Percentiles rank a stretch among this genome's conserved stretches.
Conservation (phyloP, 1,284 basidiomycete species). For the Ganoderma lucidum region DNA sequence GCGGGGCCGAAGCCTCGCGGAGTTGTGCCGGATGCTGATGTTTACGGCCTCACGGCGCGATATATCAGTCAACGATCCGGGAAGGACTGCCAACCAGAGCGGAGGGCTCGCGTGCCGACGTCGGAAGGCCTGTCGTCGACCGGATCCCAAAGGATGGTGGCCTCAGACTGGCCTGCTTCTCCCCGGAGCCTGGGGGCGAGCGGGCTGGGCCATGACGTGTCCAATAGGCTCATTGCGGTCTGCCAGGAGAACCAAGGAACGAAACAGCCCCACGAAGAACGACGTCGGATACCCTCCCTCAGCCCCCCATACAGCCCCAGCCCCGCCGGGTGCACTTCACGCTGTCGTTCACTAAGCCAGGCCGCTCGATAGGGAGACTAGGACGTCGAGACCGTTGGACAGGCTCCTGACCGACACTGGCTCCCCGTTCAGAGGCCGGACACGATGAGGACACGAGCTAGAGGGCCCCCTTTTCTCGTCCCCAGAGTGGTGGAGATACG, state of each 20-base stretch:
- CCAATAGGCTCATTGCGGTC: conserved; percentile 5
- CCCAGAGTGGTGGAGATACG: conserved; percentile 1
- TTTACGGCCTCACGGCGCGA: neutral
- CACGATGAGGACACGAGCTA: conserved; percentile 11
- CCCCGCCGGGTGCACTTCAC: conserved; percentile 12
- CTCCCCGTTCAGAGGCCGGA: neutral
- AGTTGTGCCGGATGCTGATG: conserved; percentile 25
- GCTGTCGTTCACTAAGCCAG: conserved; percentile 12
- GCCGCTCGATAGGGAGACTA: conserved; percentile 1
- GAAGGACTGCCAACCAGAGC: neutral
- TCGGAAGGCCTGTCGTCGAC: neutral
- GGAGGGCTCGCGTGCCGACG: neutral
- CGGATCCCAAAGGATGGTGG: neutral
- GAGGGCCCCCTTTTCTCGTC: neutral
- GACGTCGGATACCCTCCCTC: neutral
- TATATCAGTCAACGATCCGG: conserved; percentile 3
- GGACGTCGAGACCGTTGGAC: neutral
- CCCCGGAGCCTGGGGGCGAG: neutral
- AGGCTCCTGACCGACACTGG: neutral
- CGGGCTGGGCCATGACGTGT: conserved; percentile 18
- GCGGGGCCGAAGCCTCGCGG: conserved; percentile 22
- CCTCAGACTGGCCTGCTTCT: neutral
- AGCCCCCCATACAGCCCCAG: neutral
- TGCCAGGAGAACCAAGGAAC: conserved; percentile 15
- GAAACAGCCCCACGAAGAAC: conserved; percentile 3